Base-by-base conservation (phyloP, 2,329 filamentous ascomycete genomes). In the Fusarium lateritium region DNA sequence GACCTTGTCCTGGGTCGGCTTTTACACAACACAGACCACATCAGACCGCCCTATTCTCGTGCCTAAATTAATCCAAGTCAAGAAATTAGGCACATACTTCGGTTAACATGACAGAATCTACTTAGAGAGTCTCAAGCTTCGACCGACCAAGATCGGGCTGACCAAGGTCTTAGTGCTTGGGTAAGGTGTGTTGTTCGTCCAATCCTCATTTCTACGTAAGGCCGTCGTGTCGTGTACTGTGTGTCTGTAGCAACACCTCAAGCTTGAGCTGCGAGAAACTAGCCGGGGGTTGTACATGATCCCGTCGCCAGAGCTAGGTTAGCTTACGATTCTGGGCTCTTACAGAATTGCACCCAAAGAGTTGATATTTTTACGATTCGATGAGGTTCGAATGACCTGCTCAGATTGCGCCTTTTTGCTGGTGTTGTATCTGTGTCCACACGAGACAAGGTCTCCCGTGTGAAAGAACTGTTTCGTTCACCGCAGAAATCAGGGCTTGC, bases 401-500 rank as follows among this genome's bases (percentile, higher is more conserved):
- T 33, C 39, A 42, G 39, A 55, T 17, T 3, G 24, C 36, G 21
- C 9, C 22, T 31, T 31, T 31, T 36, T 44, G n/a, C 17, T 22
- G 22, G 26, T 36, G 28, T 40, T 19, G n/a, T 50, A 39, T 50
- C 43, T 50, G 47, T 54, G 47, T 36, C 31, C 33, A 36, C 38
- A 21, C 31, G 21, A 52, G 39, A 49, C 43, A 45, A 53, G 38
- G 21, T 33, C 39, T 40, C 40, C 47, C 19, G 50, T 59, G 28
- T 62, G 46, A 58, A 28, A 45, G 14, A 40, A 31, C 28, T 31
- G 28, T 31, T 31, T 42, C 38, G 39, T 39, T 70, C 67, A 70
- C 67, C 67, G 67, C 58, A 70, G 62, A 56, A 70, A 60, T 44
- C 67, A 68, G 53, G 66, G 56, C 66, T 70, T 70, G 53, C 46